Evolutionary conservation across 768 basidiomycete genomes (phyloP).

Genomic region (Pulveroboletus sp.): DNA sequence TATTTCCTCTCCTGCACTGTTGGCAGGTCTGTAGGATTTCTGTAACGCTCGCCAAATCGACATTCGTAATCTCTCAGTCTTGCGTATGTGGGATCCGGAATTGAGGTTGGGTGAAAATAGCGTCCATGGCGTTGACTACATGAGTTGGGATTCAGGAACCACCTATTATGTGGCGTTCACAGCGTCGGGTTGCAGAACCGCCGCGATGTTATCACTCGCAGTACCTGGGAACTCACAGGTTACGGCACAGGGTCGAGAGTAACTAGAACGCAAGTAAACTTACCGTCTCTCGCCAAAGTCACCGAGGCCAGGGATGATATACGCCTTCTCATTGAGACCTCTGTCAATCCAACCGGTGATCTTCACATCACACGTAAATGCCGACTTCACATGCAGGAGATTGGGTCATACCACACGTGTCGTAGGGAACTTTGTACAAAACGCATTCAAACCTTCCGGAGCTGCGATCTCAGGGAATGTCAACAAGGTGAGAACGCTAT

Average conservation of each 20-base stretch:
- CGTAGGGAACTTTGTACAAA: conserved; percentile 70
- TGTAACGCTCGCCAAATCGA: too few relatives aligned
- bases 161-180: neutral
- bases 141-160: too few relatives aligned
- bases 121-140: too few relatives aligned
- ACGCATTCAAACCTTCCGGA: conserved; percentile 82
- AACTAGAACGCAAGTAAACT: conserved; percentile 1
- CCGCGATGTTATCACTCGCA: conserved; percentile 14
- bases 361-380: conserved; percentile 35
- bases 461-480: conserved; percentile 62
- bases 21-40: too few relatives aligned
- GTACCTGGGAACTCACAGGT: conserved; percentile 13
- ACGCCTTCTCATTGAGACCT: conserved; percentile 86
- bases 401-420: conserved; percentile 64
- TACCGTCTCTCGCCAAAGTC: conserved; percentile 93
- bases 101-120: too few relatives aligned
- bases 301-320: conserved; percentile 92
- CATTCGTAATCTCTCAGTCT: too few relatives aligned
- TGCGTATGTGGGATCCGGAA: too few relatives aligned
- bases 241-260: neutral
- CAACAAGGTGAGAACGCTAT: neutral
- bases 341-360: conserved; percentile 96
- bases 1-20: too few relatives aligned
- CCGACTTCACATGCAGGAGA: neutral
- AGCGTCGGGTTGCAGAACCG: neutral